Conservation (phyloP, 2,329 filamentous ascomycete genomes). For the Neonectria hederae region DNA sequence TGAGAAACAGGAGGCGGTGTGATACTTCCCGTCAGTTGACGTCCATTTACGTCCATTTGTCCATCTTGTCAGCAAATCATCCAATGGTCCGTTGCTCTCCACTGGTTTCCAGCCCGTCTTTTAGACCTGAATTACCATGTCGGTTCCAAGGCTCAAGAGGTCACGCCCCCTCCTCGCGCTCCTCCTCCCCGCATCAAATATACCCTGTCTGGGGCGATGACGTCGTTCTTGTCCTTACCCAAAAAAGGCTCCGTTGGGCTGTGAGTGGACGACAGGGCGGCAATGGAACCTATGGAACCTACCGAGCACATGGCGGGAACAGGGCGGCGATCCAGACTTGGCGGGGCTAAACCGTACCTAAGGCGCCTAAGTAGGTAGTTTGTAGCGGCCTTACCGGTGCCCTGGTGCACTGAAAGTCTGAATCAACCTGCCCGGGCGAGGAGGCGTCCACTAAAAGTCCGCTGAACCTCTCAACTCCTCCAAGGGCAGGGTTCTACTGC, state of each 20-base stretch:
- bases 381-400: neutral
- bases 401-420: neutral
- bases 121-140: neutral
- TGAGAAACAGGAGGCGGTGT: neutral
- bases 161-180: neutral
- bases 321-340: too few species aligned
- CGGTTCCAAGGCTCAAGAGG: neutral
- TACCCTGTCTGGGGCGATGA: neutral
- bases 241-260: neutral
- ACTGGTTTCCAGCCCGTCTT: neutral
- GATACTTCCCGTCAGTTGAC: neutral
- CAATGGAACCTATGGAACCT: neutral
- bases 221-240: neutral
- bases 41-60: too few species aligned
- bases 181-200: neutral
- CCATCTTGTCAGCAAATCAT: neutral
- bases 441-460: neutral
- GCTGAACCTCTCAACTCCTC: too few species aligned
- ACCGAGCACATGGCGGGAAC: neutral
- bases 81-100: neutral
- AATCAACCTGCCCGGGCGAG: neutral
- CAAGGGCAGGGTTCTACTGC: too few species aligned
- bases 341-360: neutral
- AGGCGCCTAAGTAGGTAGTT: too few species aligned
- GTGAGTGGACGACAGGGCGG: neutral